Conservation (phyloP, 78 protist species). For the Parvularia atlantis region DNA sequence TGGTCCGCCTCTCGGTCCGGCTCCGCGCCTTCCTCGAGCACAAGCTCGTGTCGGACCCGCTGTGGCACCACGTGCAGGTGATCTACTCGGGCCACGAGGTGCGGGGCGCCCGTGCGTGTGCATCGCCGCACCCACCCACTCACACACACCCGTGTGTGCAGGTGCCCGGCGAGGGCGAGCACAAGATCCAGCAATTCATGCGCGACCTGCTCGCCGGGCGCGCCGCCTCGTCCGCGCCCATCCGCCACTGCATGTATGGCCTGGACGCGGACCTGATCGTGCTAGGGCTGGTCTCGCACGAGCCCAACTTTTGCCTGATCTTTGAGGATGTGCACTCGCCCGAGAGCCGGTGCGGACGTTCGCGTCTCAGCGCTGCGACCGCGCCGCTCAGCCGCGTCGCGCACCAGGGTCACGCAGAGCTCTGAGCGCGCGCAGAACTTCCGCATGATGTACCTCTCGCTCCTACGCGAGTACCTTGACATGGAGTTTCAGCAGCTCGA, state of each 20-base stretch:
- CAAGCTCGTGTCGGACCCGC: not conserved
- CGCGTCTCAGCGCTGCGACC: too few species aligned
- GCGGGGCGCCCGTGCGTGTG: too few species aligned
- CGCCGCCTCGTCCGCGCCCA: slow-evolving; percentile 5
- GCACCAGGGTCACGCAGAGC: too few species aligned
- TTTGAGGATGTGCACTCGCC: slow-evolving; percentile 70
- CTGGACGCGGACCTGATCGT: slow-evolving; percentile 90
- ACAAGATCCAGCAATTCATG: slow-evolving; percentile 77
- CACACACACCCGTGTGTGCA: too few species aligned
- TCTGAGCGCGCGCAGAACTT: too few species aligned
- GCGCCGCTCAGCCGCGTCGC: too few species aligned
- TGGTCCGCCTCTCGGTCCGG: slow-evolving; percentile 27
- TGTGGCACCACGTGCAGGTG: not conserved
- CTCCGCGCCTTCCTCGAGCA: slow-evolving; percentile 6
- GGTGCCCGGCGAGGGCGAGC: slow-evolving; percentile 94
- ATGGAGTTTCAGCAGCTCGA: slow-evolving; percentile 26
- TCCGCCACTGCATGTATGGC: slow-evolving; percentile 82
- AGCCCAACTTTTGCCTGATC: slow-evolving; percentile 69
- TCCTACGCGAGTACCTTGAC: slow-evolving; percentile 54
- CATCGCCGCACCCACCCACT: too few species aligned
- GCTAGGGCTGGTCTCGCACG: slow-evolving; percentile 81
- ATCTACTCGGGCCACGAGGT: slow-evolving; percentile 29
- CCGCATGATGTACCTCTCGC: slow-evolving; percentile 25
- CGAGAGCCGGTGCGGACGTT: too few species aligned
- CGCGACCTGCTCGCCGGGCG: slow-evolving; percentile 15